Evolutionary conservation across 73 alveolate species (phyloP), one percentile per base, ranked within the genome.

Genomic region (Paramecium sonneborni): DNA sequence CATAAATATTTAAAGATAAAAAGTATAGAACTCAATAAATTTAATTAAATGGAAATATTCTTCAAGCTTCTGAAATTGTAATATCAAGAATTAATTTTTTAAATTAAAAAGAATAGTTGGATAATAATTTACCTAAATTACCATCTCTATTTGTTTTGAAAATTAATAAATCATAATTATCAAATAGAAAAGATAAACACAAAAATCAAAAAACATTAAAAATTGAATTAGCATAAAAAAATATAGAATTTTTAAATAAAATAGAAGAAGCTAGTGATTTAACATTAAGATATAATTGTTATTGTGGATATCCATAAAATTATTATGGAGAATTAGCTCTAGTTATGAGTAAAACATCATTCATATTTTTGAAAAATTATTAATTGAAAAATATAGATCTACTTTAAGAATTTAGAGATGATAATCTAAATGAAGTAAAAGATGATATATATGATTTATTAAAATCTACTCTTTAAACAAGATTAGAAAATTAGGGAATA

Each of bases 251-350:
- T n/a, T 72, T 72, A 37, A 34, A 72, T 72, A 34, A 72, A n/a
- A 34, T 72, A 15, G 86, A 72, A 20, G 32, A 38, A n/a, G 67
- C 67, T 1, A 35, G 58, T 35, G 57, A 72, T 72, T 6, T 12
- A 34, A 14, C 20, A 3, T 32, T 32, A 72, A 21, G 14, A 18
- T 72, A 12, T 15, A 5, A 23, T 41, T 32, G 62, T 79, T 79
- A 43, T 43, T 79, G 90, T 41, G 90, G 90, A 43, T 79, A 79
- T 79, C 90, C 90, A 10, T 79, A 24, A 38, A 30, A 79, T 14
- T 30, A 44, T 15, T 79, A 79, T 79, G 90, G 90, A 79, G 90
- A 79, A 34, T 8, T 79, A 6, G 74, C 35, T 43, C 9, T 39
- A 3, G 44, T 79, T 18, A 46, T 79, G 0, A 79, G 55, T 24